Percentiles rank a stretch among this genome's conserved stretches.
phyloP scores from a whole-genome alignment of 2,329 filamentous ascomycete species.

The Mariannaea elegans region DNA sequence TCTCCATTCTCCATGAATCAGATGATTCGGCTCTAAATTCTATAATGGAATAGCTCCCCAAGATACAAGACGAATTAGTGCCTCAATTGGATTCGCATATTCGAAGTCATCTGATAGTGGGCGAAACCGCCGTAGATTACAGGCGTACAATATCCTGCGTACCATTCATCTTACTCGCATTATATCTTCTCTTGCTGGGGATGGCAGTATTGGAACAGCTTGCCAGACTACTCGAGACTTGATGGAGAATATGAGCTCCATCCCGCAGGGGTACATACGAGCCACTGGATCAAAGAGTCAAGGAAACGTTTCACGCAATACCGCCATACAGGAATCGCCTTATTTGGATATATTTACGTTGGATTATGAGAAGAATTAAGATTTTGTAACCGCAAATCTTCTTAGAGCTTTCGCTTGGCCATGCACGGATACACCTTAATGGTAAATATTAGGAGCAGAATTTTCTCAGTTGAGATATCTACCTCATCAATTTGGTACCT shows the following conservation, averaged over 20 bases:
- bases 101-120: constrained; percentile 3
- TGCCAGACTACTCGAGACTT: constrained; percentile 39
- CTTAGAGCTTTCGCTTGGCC: background rate
- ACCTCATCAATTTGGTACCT: no score
- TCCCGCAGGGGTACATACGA: constrained; percentile 37
- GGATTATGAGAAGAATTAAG: background rate
- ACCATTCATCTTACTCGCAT: constrained; percentile 44
- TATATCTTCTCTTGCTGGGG: constrained; percentile 32
- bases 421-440: no score
- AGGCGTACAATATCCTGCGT: constrained; percentile 45
- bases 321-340: no score
- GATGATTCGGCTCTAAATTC: background rate
- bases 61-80: background rate
- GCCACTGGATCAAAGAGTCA: constrained; percentile 42
- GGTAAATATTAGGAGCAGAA: no score
- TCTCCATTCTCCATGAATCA: constrained; percentile 8
- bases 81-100: background rate
- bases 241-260: constrained; percentile 37
- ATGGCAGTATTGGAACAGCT: constrained; percentile 32
- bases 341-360: no score
- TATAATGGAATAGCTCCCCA: background rate
- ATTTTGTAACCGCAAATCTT: background rate
- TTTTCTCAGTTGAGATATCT: background rate
- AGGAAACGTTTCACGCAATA: no score
- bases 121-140: constrained; percentile 42